Conservation (phyloP, 1,139 yeast species). For the Blastobotrys indianensis region DNA sequence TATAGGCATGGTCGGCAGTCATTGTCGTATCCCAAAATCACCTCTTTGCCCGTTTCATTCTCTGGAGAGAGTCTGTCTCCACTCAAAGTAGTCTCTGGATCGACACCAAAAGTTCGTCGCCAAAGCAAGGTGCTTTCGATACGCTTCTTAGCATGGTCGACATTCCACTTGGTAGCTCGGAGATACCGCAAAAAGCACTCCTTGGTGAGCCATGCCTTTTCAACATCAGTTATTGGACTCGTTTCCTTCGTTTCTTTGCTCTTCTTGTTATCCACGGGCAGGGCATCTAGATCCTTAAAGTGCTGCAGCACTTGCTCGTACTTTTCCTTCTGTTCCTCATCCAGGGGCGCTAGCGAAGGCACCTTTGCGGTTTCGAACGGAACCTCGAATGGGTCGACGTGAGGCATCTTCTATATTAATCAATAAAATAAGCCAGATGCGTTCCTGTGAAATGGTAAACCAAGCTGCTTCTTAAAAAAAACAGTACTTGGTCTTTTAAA, state of each 20-base stretch:
- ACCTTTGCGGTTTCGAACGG: conserved; percentile 38
- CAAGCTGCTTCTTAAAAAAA: no score
- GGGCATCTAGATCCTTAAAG: conserved; percentile 41
- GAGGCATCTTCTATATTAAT: conserved; percentile 8
- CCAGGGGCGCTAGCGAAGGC: conserved; percentile 47
- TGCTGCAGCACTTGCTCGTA: conserved; percentile 54
- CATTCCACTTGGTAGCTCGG: conserved; percentile 87
- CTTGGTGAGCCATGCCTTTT: conserved; percentile 83
- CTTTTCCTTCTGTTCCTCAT: conserved; percentile 50
- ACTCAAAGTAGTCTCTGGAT: conserved; percentile 49
- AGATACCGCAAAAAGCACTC: conserved; percentile 85
- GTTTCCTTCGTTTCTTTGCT: conserved; percentile 27
- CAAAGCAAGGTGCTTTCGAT: conserved; percentile 73
- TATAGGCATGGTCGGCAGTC: conserved; percentile 86
- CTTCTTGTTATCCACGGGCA: conserved; percentile 37
- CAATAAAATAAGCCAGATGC: neutral
- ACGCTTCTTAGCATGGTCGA: conserved; percentile 63
- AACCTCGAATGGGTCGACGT: conserved; percentile 26
- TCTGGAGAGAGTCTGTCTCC: conserved; percentile 63
- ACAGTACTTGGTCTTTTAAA: no score
- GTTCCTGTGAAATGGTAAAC: no score
- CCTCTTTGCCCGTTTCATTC: conserved; percentile 82
- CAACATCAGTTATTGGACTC: conserved; percentile 47
- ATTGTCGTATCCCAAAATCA: conserved; percentile 82
- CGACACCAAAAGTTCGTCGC: conserved; percentile 90